Evolutionary conservation across 2,329 filamentous ascomycete genomes (phyloP), one percentile per base, ranked within the genome.

Genomic region (Lachnellula hyalina): DNA sequence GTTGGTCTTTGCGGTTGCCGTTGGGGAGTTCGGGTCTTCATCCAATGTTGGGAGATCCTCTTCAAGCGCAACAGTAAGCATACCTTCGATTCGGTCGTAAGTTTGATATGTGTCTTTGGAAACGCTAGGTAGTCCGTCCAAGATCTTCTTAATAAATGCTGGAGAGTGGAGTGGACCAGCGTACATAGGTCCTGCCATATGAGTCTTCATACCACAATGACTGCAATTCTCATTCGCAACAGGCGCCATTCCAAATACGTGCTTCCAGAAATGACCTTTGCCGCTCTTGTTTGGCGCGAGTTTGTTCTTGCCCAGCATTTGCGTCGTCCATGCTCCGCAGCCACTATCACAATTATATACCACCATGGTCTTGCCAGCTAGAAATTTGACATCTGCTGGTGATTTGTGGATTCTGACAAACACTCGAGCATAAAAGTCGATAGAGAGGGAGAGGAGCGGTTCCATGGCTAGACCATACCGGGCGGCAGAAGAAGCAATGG

Each of bases 171-270:
- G 75, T 19, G 87, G 88, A 0, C 94, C 94, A 35, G 83, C 92
- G 75, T 92, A 99, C 93, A 99, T 97, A 0, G 94, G 94, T 1
- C 94, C 94, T 4, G 85, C 87, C 14, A 97, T 71, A 71, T 97
- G 94, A 73, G 87, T 95, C 68, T 87, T 93, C 67, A 81, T 84
- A 8, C 87, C 89, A 68, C 94, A 99, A 70, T 97, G 90, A 56
- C 84, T 79, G 71, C 94, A 99, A 40, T 78, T 73, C 15, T 80
- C 77, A 54, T 84, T 80, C 4, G 82, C 75, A 0, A 82, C 80
- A 1, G 92, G 90, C 0, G 80, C 92, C 66, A 87, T 78, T 0
- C 87, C 81, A 59, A 92, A 84, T 0, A 80, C 78, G 67, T 95
- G 86, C 68, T 96, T 96, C 74, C 88, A 93, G 64, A 85, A 89